Evolutionary conservation across 2,329 filamentous ascomycete genomes (phyloP).

Genomic region (Teratosphaeria gauchensis): DNA sequence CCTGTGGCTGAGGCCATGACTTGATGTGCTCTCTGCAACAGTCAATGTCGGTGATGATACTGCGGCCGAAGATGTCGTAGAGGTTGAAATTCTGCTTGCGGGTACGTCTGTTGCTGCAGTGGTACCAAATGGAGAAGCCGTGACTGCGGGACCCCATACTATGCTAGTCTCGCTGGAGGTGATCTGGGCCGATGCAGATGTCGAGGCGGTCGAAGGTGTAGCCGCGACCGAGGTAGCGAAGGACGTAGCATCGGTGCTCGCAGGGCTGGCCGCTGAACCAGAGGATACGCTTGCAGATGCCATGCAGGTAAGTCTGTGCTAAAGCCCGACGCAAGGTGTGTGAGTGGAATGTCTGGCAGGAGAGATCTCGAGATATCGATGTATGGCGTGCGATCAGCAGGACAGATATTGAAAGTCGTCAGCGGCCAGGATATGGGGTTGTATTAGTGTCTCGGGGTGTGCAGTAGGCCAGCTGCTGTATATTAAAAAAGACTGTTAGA

Average conservation of each 20-base stretch:
- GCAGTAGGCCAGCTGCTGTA: slow-evolving; percentile 4
- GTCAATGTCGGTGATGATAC: background rate
- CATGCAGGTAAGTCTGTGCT: background rate
- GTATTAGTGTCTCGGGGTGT: background rate
- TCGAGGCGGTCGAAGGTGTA: background rate
- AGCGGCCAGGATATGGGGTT: background rate
- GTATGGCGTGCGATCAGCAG: background rate
- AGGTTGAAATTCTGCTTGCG: background rate
- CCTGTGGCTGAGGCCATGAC: slow-evolving; percentile 4
- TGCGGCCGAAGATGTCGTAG: background rate
- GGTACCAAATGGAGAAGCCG: slow-evolving; percentile 1
- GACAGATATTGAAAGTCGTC: background rate
- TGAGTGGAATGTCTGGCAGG: background rate
- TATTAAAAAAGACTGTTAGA: background rate
- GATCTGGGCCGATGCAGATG: background rate
- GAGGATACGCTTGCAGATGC: background rate
- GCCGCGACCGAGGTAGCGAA: background rate
- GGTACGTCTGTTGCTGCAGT: background rate
- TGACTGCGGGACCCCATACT: slow-evolving; percentile 4
- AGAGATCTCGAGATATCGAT: background rate
- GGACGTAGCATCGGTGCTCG: background rate
- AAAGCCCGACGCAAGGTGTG: background rate
- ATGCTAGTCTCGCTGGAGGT: background rate
- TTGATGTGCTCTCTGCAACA: background rate
- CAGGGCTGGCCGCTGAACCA: background rate